A percentile compares a stretch with the other conserved stretches of the same genome.
Evolutionary conservation across 352 stramenopile genomes (phyloP).

Genomic region (Globisporangium spinosum): DNA sequence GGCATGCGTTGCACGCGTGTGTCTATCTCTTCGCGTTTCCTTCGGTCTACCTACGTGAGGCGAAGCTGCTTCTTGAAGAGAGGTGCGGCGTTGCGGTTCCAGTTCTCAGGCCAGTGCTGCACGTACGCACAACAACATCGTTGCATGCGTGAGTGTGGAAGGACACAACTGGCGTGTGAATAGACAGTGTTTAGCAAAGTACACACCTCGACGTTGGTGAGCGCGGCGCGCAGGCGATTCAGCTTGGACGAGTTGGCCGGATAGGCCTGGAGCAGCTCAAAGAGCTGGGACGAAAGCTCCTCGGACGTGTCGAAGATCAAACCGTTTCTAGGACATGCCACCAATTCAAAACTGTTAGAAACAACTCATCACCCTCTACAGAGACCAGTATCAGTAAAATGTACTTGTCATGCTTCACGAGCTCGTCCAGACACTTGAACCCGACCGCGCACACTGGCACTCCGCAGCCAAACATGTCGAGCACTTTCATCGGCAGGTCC

Average conservation of each 20-base stretch:
- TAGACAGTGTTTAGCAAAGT: background rate
- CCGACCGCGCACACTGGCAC: slow-evolving; percentile 95
- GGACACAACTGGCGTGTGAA: background rate
- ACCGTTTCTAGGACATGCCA: slow-evolving; percentile 46
- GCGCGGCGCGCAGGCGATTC: slow-evolving; percentile 36
- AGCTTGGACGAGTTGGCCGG: slow-evolving; percentile 42
- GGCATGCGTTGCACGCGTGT: background rate
- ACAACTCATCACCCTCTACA: background rate
- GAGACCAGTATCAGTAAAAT: slow-evolving; percentile 18
- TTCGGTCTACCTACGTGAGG: slow-evolving; percentile 24
- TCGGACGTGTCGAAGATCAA: slow-evolving; percentile 63
- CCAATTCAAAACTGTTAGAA: background rate
- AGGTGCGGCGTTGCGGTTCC: slow-evolving; percentile 48
- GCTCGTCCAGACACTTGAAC: slow-evolving; percentile 95
- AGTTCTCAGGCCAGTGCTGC: slow-evolving; percentile 80
- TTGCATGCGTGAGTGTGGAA: background rate
- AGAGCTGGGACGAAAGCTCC: slow-evolving; percentile 58
- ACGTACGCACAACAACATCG: background rate
- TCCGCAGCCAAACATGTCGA: slow-evolving; percentile 98
- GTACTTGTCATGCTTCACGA: slow-evolving; percentile 94
- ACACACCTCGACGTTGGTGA: slow-evolving; percentile 62
- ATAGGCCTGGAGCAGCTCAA: slow-evolving; percentile 53
- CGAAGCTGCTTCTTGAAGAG: slow-evolving; percentile 56
- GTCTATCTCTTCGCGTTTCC: background rate
- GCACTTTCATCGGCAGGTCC: slow-evolving; percentile 99